A percentile compares a stretch with the other conserved stretches of the same genome.
phyloP scores from a whole-genome alignment of 2,329 filamentous ascomycete species.

The Cryphonectria parasitica region DNA sequence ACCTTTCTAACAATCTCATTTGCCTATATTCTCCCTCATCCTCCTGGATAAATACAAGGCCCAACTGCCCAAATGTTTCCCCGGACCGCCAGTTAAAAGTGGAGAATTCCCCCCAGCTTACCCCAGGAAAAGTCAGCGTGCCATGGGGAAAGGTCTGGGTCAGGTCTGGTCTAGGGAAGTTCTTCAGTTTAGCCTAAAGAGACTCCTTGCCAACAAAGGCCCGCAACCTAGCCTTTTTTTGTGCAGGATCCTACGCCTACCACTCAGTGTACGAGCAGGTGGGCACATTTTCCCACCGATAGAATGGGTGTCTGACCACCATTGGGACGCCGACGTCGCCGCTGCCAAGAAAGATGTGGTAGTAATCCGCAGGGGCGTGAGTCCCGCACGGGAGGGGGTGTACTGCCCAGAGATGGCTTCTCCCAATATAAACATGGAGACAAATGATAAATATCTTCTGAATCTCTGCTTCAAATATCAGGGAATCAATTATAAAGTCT shows the following conservation, averaged over 20 bases:
- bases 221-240: background rate
- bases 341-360: background rate
- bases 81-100: conserved; percentile 1
- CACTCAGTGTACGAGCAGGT: background rate
- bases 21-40: background rate
- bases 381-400: background rate
- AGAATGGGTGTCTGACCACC: background rate
- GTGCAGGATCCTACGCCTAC: background rate
- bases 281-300: background rate
- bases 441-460: background rate
- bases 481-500: background rate
- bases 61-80: background rate
- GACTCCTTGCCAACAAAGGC: background rate
- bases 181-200: conserved; percentile 6
- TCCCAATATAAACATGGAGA: background rate
- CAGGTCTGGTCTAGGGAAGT: background rate
- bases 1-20: background rate
- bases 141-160: conserved; percentile 2
- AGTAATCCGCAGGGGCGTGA: background rate
- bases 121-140: conserved; percentile 5
- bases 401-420: background rate
- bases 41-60: background rate
- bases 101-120: conserved; percentile 1
- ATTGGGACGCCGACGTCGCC: background rate
- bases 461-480: background rate